These are phyloP conservation scores for Cladophialophora chaetospira DNA, from an alignment of 2,329 filamentous ascomycete genomes.

Conservation along the genomic window DNA sequence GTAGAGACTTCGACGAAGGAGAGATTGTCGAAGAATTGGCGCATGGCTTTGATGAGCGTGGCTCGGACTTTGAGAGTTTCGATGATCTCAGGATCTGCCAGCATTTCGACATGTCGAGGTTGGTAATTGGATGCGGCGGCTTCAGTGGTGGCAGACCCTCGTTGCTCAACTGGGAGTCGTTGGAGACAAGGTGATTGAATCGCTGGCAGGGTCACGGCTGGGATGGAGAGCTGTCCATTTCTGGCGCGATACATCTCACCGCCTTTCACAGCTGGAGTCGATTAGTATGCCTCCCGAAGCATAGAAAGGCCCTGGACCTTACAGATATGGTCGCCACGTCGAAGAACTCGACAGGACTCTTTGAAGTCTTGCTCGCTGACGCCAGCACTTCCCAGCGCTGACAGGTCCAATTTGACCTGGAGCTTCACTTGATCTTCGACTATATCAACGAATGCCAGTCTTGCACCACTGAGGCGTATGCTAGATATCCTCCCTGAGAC, in stretches of 20 bases:
- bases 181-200: slow-evolving; percentile 78
- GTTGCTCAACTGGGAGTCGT: slow-evolving; percentile 64
- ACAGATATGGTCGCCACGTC: slow-evolving; percentile 84
- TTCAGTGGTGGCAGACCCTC: slow-evolving; percentile 35
- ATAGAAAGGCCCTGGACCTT: too few relatives aligned
- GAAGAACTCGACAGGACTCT: slow-evolving; percentile 56
- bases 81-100: slow-evolving; percentile 69
- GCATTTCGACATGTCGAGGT: slow-evolving; percentile 77
- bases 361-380: slow-evolving; percentile 47
- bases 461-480: slow-evolving; percentile 70
- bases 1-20: slow-evolving; percentile 88
- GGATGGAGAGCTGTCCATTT: slow-evolving; percentile 75
- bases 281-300: slow-evolving; percentile 28
- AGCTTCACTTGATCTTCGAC: slow-evolving; percentile 70
- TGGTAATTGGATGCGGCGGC: slow-evolving; percentile 56
- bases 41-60: slow-evolving; percentile 71
- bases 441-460: slow-evolving; percentile 83
- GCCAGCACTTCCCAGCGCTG: slow-evolving; percentile 39
- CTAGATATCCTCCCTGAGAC: slow-evolving; percentile 71
- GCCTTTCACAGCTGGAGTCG: slow-evolving; percentile 65
- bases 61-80: slow-evolving; percentile 75
- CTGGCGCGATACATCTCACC: slow-evolving; percentile 64
- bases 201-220: slow-evolving; percentile 67
- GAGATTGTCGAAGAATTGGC: slow-evolving; percentile 69
- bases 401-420: slow-evolving; percentile 62